Evolutionary conservation across 2,329 filamentous ascomycete species (phyloP).

Genomic region (Leptographium galeiforme): DNA sequence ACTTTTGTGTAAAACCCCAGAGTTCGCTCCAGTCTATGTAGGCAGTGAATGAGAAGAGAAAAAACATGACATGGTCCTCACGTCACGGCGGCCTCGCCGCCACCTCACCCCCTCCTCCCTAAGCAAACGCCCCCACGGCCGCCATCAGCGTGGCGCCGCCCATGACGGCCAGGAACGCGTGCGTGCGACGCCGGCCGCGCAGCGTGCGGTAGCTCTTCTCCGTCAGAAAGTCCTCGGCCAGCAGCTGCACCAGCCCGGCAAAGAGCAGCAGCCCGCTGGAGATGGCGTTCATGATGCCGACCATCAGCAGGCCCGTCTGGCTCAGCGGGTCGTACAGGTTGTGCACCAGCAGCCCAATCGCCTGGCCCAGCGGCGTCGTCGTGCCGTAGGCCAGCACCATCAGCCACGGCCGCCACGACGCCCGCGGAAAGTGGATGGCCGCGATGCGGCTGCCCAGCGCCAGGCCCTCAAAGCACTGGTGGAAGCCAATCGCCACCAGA

Average conservation of each 20-base stretch:
- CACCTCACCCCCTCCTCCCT: too few relatives aligned
- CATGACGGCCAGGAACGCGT: conserved; percentile 51
- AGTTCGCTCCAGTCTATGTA: not conserved
- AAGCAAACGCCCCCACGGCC: conserved; percentile 60
- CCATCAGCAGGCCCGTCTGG: conserved; percentile 63
- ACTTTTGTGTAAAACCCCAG: too few relatives aligned
- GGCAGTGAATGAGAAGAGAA: not conserved
- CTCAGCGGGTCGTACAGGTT: conserved; percentile 69
- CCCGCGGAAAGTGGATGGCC: conserved; percentile 62
- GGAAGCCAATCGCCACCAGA: conserved; percentile 67
- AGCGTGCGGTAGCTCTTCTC: conserved; percentile 61
- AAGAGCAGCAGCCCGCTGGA: conserved; percentile 70
- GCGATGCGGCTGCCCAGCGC: conserved; percentile 77
- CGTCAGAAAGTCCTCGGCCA: conserved; percentile 71
- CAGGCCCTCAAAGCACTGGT: conserved; percentile 81
- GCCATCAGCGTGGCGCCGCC: conserved; percentile 57
- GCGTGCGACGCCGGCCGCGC: conserved; percentile 44
- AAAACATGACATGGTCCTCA: too few relatives aligned
- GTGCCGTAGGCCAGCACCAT: conserved; percentile 67
- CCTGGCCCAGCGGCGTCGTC: conserved; percentile 72
- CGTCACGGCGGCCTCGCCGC: too few relatives aligned
- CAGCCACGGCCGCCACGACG: conserved; percentile 65
- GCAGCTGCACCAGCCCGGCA: conserved; percentile 68
- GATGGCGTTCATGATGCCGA: conserved; percentile 79
- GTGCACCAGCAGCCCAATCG: conserved; percentile 66